Evolutionary conservation across 345 rosid genomes (phyloP).

Genomic region (Nasturtium officinale): DNA sequence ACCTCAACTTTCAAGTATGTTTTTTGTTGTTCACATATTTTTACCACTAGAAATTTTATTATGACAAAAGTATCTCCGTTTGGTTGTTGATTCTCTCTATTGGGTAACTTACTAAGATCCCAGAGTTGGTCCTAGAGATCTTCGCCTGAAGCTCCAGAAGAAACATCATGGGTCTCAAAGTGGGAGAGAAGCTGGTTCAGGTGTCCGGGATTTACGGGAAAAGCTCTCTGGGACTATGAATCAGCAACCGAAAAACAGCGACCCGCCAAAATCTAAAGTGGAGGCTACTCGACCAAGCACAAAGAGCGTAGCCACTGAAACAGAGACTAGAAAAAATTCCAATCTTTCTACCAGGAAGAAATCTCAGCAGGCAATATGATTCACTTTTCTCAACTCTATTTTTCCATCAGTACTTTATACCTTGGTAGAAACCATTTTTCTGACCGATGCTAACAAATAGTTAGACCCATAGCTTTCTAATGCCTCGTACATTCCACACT

Average conservation of each 20-base stretch:
- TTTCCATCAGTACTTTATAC: constrained; percentile 15
- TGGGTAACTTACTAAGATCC: constrained; percentile 62
- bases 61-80: constrained; percentile 44
- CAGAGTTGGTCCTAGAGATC: constrained; percentile 74
- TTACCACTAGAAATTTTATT: constrained; percentile 33
- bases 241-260: constrained; percentile 56
- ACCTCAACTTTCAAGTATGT: constrained; percentile 73
- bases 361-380: constrained; percentile 59
- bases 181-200: constrained; percentile 57
- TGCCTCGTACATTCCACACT: constrained; percentile 1
- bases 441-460: constrained; percentile 3
- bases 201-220: constrained; percentile 79
- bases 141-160: constrained; percentile 90
- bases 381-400: constrained; percentile 23
- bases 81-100: constrained; percentile 52
- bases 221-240: constrained; percentile 82
- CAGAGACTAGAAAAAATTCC: constrained; percentile 59
- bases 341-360: constrained; percentile 56
- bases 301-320: constrained; percentile 64
- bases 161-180: constrained; percentile 58
- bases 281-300: constrained; percentile 58
- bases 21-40: constrained; percentile 40
- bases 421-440: constrained; percentile 13
- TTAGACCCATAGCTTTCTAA: constrained; percentile 4
- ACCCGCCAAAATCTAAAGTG: constrained; percentile 57